Conservation (phyloP, 1,284 basidiomycete genomes). For the Ustilago sp. region DNA sequence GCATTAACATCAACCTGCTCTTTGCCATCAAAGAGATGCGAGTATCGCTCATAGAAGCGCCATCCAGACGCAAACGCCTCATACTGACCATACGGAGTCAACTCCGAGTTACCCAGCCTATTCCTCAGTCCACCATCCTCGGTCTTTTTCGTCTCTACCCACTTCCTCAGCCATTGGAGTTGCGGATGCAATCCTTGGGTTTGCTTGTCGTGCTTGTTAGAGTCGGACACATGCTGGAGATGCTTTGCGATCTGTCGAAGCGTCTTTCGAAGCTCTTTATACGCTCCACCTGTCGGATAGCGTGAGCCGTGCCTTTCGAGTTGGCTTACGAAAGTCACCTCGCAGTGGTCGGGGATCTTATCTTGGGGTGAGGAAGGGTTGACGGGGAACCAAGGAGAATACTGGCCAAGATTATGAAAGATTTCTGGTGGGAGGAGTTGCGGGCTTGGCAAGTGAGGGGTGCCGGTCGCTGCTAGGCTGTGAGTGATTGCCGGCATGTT, state of each 20-base stretch:
- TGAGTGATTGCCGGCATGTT: slow-evolving; percentile 30
- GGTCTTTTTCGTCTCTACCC: slow-evolving; percentile 27
- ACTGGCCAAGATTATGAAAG: slow-evolving; percentile 51
- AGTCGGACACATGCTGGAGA: slow-evolving; percentile 30
- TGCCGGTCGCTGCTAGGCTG: slow-evolving; percentile 3
- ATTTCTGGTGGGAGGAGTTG: slow-evolving; percentile 29
- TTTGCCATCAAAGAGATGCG: slow-evolving; percentile 26
- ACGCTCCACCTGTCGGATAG: slow-evolving; percentile 44
- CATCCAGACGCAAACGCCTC: slow-evolving; percentile 45
- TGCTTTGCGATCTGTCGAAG: slow-evolving; percentile 45
- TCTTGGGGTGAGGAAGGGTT: not conserved
- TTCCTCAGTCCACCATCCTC: slow-evolving; percentile 45
- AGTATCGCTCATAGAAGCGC: slow-evolving; percentile 40
- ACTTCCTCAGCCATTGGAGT: slow-evolving; percentile 39
- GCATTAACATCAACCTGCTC: slow-evolving; percentile 30
- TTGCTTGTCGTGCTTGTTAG: not conserved
- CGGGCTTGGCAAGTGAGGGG: slow-evolving; percentile 18
- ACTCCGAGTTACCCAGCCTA: slow-evolving; percentile 45
- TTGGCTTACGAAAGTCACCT: slow-evolving; percentile 46
- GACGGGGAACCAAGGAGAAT: slow-evolving; percentile 47
- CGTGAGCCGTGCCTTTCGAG: slow-evolving; percentile 50
- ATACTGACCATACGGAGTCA: slow-evolving; percentile 47
- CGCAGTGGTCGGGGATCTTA: slow-evolving; percentile 9
- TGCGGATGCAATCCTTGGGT: slow-evolving; percentile 28
- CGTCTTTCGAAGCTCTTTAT: slow-evolving; percentile 40